phyloP scores from a whole-genome alignment of 2,329 filamentous ascomycete species.

The Tolypocladium amazonense region DNA sequence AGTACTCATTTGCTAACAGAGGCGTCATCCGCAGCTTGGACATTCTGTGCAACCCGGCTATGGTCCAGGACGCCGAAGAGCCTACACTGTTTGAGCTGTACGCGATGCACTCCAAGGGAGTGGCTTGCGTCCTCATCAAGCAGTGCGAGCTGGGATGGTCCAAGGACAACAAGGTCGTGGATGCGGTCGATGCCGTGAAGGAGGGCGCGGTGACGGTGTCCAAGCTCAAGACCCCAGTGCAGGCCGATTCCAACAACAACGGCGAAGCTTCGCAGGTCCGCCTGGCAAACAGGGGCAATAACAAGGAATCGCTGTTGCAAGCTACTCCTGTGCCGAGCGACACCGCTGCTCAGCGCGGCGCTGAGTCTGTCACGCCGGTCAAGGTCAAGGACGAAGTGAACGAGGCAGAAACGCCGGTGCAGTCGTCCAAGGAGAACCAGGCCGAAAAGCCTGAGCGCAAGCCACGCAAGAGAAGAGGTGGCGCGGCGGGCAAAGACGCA shows the following conservation, averaged over 20 bases:
- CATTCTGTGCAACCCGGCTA: constrained; percentile 64
- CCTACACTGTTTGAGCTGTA: constrained; percentile 86
- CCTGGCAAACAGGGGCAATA: constrained; percentile 19
- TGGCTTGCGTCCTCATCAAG: constrained; percentile 80
- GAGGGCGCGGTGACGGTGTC: constrained; percentile 65
- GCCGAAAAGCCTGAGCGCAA: constrained; percentile 53
- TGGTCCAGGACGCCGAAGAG: constrained; percentile 53
- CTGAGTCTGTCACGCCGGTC: constrained; percentile 20
- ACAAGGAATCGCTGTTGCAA: constrained; percentile 24
- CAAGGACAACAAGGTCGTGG: constrained; percentile 76
- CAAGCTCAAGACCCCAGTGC: constrained; percentile 49
- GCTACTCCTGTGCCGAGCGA: constrained; percentile 14
- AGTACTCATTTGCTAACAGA: constrained; percentile 84
- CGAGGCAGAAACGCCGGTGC: constrained; percentile 33
- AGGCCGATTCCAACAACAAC: constrained; percentile 28
- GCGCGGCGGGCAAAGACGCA: constrained; percentile 28
- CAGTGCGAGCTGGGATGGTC: constrained; percentile 88
- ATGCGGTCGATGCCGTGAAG: constrained; percentile 64
- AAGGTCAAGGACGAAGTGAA: constrained; percentile 34
- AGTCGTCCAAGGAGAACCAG: constrained; percentile 25
- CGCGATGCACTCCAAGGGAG: constrained; percentile 93
- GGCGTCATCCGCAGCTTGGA: constrained; percentile 84
- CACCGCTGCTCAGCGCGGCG: constrained; percentile 15
- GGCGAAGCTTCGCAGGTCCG: constrained; percentile 22
- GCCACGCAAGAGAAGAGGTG: constrained; percentile 55